A percentile compares a stretch with the other conserved stretches of the same genome.
Conservation (phyloP, 2,329 filamentous ascomycete genomes). For the Capronia epimyces region DNA sequence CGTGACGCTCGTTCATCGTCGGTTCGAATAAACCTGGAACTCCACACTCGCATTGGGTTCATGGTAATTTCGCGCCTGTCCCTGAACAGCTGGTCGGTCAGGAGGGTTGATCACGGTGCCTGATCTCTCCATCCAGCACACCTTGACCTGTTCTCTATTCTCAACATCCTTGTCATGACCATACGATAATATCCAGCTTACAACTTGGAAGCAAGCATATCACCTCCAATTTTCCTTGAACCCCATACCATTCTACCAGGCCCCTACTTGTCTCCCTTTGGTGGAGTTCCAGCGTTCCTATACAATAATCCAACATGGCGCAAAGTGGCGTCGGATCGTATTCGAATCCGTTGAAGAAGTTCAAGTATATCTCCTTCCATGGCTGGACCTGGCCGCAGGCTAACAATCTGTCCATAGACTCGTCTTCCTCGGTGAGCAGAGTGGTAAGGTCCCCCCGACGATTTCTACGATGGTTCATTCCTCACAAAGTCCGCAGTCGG, state of each 20-base stretch:
- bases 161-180: neutral
- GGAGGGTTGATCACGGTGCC: constrained; percentile 1
- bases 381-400: constrained; percentile 10
- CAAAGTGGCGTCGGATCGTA: constrained; percentile 74
- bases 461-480: constrained; percentile 7
- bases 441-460: constrained; percentile 59
- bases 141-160: neutral
- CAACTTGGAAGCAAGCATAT: neutral
- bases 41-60: constrained; percentile 7
- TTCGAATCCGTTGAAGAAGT: constrained; percentile 99
- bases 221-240: neutral
- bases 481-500: constrained; percentile 59
- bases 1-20: neutral
- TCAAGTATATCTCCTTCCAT: constrained; percentile 64
- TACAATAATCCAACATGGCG: constrained; percentile 60
- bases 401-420: constrained; percentile 54
- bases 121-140: neutral
- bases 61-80: constrained; percentile 12
- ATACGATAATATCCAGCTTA: neutral
- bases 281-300: neutral
- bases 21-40: neutral
- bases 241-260: neutral
- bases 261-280: neutral
- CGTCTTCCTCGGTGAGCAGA: constrained; percentile 97
- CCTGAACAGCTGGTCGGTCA: constrained; percentile 1